A percentile compares a stretch with the other conserved stretches of the same genome.
phyloP scores from a whole-genome alignment of 345 rosid genomes.

The Angophora floribunda region DNA sequence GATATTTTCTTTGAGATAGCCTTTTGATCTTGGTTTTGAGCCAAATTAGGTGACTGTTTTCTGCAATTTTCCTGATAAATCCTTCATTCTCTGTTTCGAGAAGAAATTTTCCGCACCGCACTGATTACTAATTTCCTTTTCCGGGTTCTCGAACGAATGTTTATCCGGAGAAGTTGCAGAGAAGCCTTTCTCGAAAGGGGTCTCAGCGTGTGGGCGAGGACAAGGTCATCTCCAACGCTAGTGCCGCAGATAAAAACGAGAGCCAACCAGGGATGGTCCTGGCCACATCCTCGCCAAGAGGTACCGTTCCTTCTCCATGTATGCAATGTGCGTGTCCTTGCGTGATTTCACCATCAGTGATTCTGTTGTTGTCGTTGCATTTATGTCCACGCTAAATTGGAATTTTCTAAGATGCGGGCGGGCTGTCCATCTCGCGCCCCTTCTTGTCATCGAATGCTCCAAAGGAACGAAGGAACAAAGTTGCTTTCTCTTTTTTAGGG shows the following conservation, averaged over 20 bases:
- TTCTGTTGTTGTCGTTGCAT: not conserved
- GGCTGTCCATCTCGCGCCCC: not conserved
- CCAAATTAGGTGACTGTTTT: not conserved
- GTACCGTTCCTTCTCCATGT: not conserved
- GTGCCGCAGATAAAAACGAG: conserved; percentile 24
- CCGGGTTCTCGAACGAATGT: not conserved
- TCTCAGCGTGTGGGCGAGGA: conserved; percentile 24
- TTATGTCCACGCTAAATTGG: not conserved
- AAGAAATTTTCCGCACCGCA: not conserved
- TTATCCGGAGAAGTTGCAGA: conserved; percentile 40
- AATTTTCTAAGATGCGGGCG: not conserved
- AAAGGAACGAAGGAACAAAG: not conserved
- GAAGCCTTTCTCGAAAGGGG: conserved; percentile 71
- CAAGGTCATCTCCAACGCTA: conserved; percentile 34
- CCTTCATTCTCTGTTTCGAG: not conserved
- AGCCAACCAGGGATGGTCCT: conserved; percentile 13
- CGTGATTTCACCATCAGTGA: not conserved
- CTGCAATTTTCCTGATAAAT: not conserved
- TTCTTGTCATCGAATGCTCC: not conserved
- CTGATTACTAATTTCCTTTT: not conserved
- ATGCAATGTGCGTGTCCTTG: not conserved
- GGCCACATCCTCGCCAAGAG: conserved; percentile 43
- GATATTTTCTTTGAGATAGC: not conserved
- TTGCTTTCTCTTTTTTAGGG: not conserved
- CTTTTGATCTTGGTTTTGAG: not conserved